Evolutionary conservation across 441 rosid species (phyloP).

Genomic region (Aquilaria agallochum): DNA sequence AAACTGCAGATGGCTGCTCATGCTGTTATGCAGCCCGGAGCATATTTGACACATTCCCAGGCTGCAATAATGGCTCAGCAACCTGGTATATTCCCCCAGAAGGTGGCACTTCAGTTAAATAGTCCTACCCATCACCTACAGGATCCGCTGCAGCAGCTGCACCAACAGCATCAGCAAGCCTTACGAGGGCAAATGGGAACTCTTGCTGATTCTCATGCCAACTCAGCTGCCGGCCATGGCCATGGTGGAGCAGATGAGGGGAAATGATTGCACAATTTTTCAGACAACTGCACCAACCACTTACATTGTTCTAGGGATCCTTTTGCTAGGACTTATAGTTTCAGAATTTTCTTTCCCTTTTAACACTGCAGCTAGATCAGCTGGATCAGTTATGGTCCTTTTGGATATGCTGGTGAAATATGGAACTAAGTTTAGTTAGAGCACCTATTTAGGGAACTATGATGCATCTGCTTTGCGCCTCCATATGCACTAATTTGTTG

Average conservation of each 20-base stretch:
- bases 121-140: constrained; percentile 64
- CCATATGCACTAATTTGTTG: too few relatives aligned
- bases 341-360: too few relatives aligned
- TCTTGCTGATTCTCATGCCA: constrained; percentile 55
- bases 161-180: constrained; percentile 50
- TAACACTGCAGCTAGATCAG: too few relatives aligned
- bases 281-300: too few relatives aligned
- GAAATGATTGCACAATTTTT: constrained; percentile 25
- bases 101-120: constrained; percentile 70
- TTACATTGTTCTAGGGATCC: too few relatives aligned
- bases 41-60: constrained; percentile 76
- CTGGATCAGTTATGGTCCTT: too few relatives aligned
- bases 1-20: constrained; percentile 76
- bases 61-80: constrained; percentile 69
- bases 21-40: constrained; percentile 69
- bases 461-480: too few relatives aligned
- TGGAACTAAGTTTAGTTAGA: too few relatives aligned
- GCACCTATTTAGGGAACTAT: too few relatives aligned
- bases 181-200: constrained; percentile 85
- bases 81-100: constrained; percentile 51
- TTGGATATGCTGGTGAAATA: too few relatives aligned
- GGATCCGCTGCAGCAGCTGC: constrained; percentile 62
- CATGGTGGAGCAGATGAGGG: constrained; percentile 47
- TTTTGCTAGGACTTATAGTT: too few relatives aligned
- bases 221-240: constrained; percentile 41